Percentiles rank a stretch among this genome's conserved stretches.
phyloP scores from a whole-genome alignment of 306 rosid species.

The Prunus fruticosa region DNA sequence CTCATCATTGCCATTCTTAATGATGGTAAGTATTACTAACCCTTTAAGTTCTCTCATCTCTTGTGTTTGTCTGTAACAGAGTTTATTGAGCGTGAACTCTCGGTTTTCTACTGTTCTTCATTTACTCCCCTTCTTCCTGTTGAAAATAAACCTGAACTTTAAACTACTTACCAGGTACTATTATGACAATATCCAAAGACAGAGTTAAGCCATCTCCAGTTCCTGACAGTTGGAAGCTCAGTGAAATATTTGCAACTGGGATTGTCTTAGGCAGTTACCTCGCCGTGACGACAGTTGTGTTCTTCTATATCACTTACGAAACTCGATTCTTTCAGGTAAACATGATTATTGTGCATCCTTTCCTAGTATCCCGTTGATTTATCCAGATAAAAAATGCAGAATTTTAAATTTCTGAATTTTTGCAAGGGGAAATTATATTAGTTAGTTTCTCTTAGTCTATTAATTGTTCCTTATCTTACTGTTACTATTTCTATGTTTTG shows the following conservation, averaged over 20 bases:
- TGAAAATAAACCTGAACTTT: neutral
- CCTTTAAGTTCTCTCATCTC: neutral
- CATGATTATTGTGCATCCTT: neutral
- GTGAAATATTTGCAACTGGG: slow-evolving; percentile 23
- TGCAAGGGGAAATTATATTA: neutral
- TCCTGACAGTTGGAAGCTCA: slow-evolving; percentile 22
- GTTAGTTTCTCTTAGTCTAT: neutral
- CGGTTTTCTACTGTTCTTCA: neutral
- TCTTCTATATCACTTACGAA: slow-evolving; percentile 1
- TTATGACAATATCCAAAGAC: slow-evolving; percentile 27
- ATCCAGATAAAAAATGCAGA: neutral
- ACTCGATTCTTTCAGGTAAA: slow-evolving; percentile 12
- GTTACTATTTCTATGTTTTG: neutral
- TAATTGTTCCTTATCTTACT: neutral
- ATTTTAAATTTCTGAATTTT: too few species aligned
- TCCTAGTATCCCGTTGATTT: neutral
- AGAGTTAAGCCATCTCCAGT: slow-evolving; percentile 22
- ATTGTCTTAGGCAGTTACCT: slow-evolving; percentile 20
- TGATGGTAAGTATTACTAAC: slow-evolving; percentile 14
- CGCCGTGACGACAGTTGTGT: slow-evolving; percentile 14
- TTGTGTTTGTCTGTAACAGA: neutral
- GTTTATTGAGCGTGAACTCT: neutral
- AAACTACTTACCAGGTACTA: slow-evolving; percentile 9
- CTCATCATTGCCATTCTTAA: slow-evolving; percentile 22
- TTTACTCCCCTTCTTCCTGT: neutral